Evolutionary conservation across 208 protist species (phyloP).

Genomic region (Trypanosoma rangeli): DNA sequence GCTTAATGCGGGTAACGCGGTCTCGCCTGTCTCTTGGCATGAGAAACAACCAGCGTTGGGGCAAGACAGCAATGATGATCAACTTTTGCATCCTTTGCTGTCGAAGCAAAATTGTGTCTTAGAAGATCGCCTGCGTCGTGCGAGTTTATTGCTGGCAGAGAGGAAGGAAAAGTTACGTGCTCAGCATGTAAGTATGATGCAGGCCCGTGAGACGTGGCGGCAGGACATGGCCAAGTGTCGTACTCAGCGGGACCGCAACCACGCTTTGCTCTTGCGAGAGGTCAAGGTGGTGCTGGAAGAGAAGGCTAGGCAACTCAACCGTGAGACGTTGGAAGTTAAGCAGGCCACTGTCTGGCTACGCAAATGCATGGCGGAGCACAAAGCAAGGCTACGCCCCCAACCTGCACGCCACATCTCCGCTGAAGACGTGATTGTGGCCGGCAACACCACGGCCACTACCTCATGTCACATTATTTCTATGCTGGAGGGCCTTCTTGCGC

Average conservation of each 20-base stretch:
- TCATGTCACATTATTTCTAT: conserved; percentile 25
- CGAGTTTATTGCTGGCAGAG: conserved; percentile 23
- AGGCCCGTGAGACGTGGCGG: conserved; percentile 59
- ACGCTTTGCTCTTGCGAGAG: conserved; percentile 36
- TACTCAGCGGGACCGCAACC: conserved; percentile 26
- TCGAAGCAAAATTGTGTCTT: conserved; percentile 1
- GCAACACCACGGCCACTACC: neutral
- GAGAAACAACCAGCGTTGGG: neutral
- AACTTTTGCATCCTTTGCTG: neutral
- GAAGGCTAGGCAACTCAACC: conserved; percentile 58
- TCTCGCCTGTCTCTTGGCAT: neutral
- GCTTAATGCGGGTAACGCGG: neutral
- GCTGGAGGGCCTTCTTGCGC: conserved; percentile 37
- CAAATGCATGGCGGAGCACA: conserved; percentile 34
- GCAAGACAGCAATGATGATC: neutral
- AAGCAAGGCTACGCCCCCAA: neutral
- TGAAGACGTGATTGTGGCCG: neutral
- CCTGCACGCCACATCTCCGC: neutral
- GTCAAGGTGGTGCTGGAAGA: conserved; percentile 56
- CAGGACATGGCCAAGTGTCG: conserved; percentile 51
- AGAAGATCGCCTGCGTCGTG: conserved; percentile 23
- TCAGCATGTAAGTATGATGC: conserved; percentile 31
- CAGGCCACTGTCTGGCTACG: conserved; percentile 36
- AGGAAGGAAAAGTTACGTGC: conserved; percentile 33
- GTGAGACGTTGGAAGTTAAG: conserved; percentile 46